These are phyloP conservation scores for Xerocomus spinulosus DNA, from an alignment of 768 basidiomycete species.

Conservation along the genomic window DNA sequence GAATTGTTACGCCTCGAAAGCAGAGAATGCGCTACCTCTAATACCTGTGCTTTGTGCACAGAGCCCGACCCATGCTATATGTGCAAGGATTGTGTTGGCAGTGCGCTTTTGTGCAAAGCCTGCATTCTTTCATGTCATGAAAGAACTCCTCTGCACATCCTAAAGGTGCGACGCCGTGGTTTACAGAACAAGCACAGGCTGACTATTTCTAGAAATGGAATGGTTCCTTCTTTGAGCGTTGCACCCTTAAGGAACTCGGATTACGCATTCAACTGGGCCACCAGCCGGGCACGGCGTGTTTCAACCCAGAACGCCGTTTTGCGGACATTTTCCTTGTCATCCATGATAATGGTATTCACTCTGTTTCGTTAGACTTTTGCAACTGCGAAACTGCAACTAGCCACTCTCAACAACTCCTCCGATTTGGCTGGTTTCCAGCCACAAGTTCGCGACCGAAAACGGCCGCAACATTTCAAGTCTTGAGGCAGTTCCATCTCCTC, in stretches of 20 bases:
- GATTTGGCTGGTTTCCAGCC: neutral
- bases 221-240: neutral
- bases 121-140: no score
- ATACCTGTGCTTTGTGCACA: neutral
- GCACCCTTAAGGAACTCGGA: neutral
- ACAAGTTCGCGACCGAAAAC: constrained; percentile 6
- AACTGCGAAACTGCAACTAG: neutral
- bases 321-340: neutral
- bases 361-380: neutral
- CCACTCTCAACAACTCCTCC: neutral
- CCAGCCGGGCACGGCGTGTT: neutral
- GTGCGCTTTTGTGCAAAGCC: no score
- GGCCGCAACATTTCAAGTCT: neutral
- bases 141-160: no score
- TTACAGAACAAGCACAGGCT: neutral
- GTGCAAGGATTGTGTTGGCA: neutral
- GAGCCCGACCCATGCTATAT: neutral
- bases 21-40: neutral
- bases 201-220: neutral
- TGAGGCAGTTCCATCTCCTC: constrained; percentile 2
- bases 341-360: neutral
- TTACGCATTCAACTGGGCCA: neutral
- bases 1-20: neutral
- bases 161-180: neutral
- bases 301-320: neutral